Conservation (phyloP, 2,329 filamentous ascomycete species). For the Colletotrichum sp. region DNA sequence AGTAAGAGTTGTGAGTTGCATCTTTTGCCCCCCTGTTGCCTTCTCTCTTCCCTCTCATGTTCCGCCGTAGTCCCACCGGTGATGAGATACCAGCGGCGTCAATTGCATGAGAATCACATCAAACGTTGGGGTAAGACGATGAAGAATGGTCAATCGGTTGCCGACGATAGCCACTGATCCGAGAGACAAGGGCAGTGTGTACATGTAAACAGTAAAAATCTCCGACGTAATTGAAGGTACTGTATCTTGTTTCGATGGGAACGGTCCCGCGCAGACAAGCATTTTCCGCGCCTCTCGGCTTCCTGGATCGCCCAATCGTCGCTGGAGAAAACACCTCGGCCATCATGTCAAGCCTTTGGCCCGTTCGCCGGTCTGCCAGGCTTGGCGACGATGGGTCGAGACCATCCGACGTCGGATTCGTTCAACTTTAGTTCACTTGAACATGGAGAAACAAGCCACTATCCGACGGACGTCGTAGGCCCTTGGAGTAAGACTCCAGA, state of each 20-base stretch:
- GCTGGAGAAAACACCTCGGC: neutral
- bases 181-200: neutral
- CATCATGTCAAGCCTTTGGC: neutral
- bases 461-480: neutral
- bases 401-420: constrained; percentile 9
- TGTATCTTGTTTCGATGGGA: neutral
- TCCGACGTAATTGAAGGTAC: neutral
- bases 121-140: constrained; percentile 17
- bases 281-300: neutral
- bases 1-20: neutral
- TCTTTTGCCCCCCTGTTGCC: neutral
- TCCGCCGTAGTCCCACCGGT: neutral
- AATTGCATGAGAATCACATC: constrained; percentile 2
- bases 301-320: neutral
- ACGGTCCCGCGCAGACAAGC: neutral
- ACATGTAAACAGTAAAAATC: neutral
- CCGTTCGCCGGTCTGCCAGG: neutral
- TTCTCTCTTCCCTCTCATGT: neutral
- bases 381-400: constrained; percentile 8
- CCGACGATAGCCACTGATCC: constrained; percentile 11
- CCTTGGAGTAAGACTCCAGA: neutral
- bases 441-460: neutral
- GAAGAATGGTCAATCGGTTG: neutral
- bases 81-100: neutral
- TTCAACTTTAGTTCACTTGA: neutral